phyloP scores from a whole-genome alignment of 2,329 filamentous ascomycete genomes.

The Colletotrichum euphorbiae region DNA sequence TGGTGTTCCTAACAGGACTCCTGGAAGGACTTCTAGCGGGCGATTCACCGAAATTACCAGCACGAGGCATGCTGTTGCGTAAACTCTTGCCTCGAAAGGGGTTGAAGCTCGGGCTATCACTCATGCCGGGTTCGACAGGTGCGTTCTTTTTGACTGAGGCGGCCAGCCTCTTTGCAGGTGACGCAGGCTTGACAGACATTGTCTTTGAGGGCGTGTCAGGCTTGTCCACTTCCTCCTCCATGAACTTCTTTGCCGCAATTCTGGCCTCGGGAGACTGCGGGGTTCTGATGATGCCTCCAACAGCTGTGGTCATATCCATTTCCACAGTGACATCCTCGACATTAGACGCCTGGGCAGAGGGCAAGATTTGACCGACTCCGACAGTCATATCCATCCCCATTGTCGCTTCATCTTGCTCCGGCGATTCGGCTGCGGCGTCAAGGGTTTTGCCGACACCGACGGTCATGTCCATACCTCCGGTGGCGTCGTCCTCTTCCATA shows the following conservation, averaged over 20 bases:
- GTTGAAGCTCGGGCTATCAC: slow-evolving; percentile 67
- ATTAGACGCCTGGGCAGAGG: slow-evolving; percentile 44
- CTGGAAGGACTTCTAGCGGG: slow-evolving; percentile 22
- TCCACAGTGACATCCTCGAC: slow-evolving; percentile 61
- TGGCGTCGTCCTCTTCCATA: slow-evolving; percentile 62
- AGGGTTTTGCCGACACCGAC: slow-evolving; percentile 59
- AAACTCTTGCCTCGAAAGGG: slow-evolving; percentile 62
- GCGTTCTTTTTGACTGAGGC: slow-evolving; percentile 46
- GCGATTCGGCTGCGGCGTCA: slow-evolving; percentile 36
- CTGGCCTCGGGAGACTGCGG: slow-evolving; percentile 53
- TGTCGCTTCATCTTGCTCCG: slow-evolving; percentile 43
- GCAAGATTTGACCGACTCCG: slow-evolving; percentile 66
- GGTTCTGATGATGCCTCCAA: slow-evolving; percentile 70
- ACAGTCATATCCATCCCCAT: slow-evolving; percentile 72
- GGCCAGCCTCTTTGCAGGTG: slow-evolving; percentile 50
- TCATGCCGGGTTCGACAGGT: slow-evolving; percentile 36
- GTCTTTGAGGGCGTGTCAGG: slow-evolving; percentile 58
- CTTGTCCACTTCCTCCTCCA: slow-evolving; percentile 68
- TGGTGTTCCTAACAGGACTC: not conserved
- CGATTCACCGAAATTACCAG: slow-evolving; percentile 54
- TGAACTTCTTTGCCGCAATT: slow-evolving; percentile 64
- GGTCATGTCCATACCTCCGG: slow-evolving; percentile 68
- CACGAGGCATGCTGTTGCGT: slow-evolving; percentile 60
- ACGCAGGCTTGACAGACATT: slow-evolving; percentile 51
- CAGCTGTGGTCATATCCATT: slow-evolving; percentile 76